These are phyloP conservation scores for Pyrenopolyporus hunteri DNA, from an alignment of 495 filamentous ascomycete genomes.

Conservation along the genomic window DNA sequence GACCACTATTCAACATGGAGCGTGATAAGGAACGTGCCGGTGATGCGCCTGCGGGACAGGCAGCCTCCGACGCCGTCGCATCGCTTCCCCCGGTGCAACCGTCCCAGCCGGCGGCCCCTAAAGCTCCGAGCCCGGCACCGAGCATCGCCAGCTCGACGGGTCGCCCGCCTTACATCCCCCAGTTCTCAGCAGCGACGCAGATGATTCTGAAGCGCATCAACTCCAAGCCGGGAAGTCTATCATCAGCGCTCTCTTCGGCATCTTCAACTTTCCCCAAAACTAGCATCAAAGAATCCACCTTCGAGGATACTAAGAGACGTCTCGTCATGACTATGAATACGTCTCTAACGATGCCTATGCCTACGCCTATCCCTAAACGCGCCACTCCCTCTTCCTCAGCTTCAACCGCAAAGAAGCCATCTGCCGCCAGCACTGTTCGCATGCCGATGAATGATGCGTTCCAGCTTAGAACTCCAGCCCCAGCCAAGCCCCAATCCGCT, in stretches of 20 bases:
- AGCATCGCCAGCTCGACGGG: slow-evolving; percentile 30
- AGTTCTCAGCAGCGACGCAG: slow-evolving; percentile 61
- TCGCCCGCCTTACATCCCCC: slow-evolving; percentile 53
- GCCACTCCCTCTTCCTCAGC: not conserved
- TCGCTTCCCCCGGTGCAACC: not conserved
- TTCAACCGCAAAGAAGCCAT: not conserved
- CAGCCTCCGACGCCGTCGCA: not conserved
- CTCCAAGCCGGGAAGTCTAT: slow-evolving; percentile 46
- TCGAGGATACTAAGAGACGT: slow-evolving; percentile 55
- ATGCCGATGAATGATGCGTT: slow-evolving; percentile 35
- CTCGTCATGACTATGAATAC: slow-evolving; percentile 59
- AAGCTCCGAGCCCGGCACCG: slow-evolving; percentile 28
- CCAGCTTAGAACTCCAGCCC: slow-evolving; percentile 31
- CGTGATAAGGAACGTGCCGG: slow-evolving; percentile 6
- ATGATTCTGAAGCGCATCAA: slow-evolving; percentile 63
- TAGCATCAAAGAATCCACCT: slow-evolving; percentile 47
- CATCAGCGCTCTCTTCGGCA: slow-evolving; percentile 44
- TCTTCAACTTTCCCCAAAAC: slow-evolving; percentile 38
- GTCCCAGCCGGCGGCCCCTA: slow-evolving; percentile 2
- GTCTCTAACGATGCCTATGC: slow-evolving; percentile 54
- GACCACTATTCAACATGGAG: too few relatives aligned
- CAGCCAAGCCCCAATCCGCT: not conserved
- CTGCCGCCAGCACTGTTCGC: slow-evolving; percentile 15
- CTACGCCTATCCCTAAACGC: slow-evolving; percentile 40
- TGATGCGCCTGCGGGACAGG: not conserved